Percentiles rank a stretch among this genome's conserved stretches.
Evolutionary conservation across 306 rosid species (phyloP).

Genomic region (Lathyrus oleraceus): DNA sequence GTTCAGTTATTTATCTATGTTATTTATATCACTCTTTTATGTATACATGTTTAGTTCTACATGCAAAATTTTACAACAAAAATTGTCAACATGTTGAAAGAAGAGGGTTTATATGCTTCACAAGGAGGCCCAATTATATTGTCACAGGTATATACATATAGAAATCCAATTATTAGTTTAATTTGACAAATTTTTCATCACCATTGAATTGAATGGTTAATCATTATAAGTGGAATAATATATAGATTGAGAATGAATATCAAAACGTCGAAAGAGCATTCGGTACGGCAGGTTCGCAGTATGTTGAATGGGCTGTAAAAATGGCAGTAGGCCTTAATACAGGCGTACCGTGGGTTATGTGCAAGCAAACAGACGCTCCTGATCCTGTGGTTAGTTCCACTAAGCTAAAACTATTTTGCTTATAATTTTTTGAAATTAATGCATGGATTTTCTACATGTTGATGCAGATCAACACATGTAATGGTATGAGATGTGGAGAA

Average conservation of each 20-base stretch:
- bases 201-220: background rate
- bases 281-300: constrained; percentile 36
- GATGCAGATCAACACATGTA: constrained; percentile 72
- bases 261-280: constrained; percentile 61
- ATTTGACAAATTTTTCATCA: background rate
- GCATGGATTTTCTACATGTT: background rate
- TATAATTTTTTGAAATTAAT: background rate
- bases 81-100: constrained; percentile 70
- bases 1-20: background rate
- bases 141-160: constrained; percentile 47
- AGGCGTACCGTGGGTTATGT: constrained; percentile 81
- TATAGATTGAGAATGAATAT: constrained; percentile 76
- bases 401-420: background rate
- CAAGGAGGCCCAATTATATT: constrained; percentile 86
- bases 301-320: constrained; percentile 70
- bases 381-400: constrained; percentile 62
- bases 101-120: constrained; percentile 63
- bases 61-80: constrained; percentile 77
- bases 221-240: background rate
- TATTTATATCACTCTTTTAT: background rate
- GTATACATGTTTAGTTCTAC: constrained; percentile 46
- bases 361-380: constrained; percentile 84
- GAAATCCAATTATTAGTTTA: background rate
- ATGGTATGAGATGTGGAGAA: constrained; percentile 77
- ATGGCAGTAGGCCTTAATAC: constrained; percentile 73